Conservation (phyloP, 129 eudicot species). For the Chrysanthemum seticuspe region DNA sequence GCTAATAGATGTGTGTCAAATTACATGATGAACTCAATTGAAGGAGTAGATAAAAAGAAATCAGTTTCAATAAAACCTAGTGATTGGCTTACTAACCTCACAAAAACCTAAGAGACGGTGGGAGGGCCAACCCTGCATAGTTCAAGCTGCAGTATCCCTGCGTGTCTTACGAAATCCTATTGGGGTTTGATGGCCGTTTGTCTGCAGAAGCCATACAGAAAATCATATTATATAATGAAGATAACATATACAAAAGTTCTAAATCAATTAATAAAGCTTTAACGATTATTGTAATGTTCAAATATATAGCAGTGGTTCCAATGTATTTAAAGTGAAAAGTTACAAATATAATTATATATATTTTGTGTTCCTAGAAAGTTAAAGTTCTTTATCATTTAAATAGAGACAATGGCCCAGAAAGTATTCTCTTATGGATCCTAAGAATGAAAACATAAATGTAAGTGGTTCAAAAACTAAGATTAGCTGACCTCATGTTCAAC, state of each 20-base stretch:
- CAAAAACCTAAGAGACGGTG: no score
- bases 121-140: slow-evolving; percentile 99
- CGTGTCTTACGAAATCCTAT: slow-evolving; percentile 88
- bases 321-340: not conserved
- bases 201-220: slow-evolving; percentile 38
- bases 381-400: no score
- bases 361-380: not conserved
- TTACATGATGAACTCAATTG: slow-evolving; percentile 6
- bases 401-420: no score
- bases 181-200: slow-evolving; percentile 60
- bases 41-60: not conserved
- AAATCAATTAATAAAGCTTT: not conserved
- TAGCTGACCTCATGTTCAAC: slow-evolving; percentile 63
- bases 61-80: slow-evolving; percentile 23
- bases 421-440: no score
- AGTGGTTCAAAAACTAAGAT: not conserved
- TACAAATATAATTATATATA: not conserved
- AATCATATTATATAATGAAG: not conserved
- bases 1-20: not conserved
- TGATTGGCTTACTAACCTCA: slow-evolving; percentile 67
- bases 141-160: slow-evolving; percentile 95
- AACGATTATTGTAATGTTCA: not conserved
- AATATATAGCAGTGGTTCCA: not conserved
- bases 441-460: not conserved
- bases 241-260: not conserved